A percentile compares a stretch with the other conserved stretches of the same genome.
Conservation (phyloP, 345 rosid genomes). For the Citropsis articulata region DNA sequence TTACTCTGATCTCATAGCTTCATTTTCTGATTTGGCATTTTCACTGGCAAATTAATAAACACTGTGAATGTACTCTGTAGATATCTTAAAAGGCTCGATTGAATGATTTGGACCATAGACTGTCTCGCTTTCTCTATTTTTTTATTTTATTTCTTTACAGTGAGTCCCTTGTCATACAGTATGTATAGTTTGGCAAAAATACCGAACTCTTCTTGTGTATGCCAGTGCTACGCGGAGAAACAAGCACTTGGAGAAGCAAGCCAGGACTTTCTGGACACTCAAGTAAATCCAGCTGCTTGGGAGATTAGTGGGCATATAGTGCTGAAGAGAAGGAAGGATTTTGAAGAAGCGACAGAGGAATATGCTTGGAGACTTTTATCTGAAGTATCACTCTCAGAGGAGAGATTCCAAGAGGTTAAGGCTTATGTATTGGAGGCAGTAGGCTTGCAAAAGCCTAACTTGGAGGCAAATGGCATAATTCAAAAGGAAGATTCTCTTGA, state of each 20-base stretch:
- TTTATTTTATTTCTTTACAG: not conserved
- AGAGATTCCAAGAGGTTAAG: constrained; percentile 45
- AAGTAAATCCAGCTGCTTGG: constrained; percentile 53
- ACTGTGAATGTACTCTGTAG: no score
- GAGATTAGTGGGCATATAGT: constrained; percentile 57
- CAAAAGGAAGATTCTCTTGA: constrained; percentile 14
- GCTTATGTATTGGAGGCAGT: constrained; percentile 34
- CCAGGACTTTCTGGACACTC: constrained; percentile 43
- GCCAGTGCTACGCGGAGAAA: constrained; percentile 51
- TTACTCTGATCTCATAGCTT: not conserved
- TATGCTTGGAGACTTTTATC: constrained; percentile 47
- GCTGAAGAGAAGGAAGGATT: constrained; percentile 43
- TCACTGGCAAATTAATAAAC: no score
- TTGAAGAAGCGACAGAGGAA: constrained; percentile 39
- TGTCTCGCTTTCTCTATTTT: not conserved
- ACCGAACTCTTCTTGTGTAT: not conserved
- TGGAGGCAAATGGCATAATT: not conserved
- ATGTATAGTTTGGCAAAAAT: no score
- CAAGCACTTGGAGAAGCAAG: constrained; percentile 50
- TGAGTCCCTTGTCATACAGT: not conserved
- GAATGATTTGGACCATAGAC: not conserved
- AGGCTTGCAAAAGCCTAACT: constrained; percentile 7
- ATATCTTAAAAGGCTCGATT: not conserved
- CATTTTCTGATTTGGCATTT: not conserved
- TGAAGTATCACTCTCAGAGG: constrained; percentile 50